Evolutionary conservation across 169 alveolate genomes (phyloP).

Genomic region (Cyclospora cayetanensis): DNA sequence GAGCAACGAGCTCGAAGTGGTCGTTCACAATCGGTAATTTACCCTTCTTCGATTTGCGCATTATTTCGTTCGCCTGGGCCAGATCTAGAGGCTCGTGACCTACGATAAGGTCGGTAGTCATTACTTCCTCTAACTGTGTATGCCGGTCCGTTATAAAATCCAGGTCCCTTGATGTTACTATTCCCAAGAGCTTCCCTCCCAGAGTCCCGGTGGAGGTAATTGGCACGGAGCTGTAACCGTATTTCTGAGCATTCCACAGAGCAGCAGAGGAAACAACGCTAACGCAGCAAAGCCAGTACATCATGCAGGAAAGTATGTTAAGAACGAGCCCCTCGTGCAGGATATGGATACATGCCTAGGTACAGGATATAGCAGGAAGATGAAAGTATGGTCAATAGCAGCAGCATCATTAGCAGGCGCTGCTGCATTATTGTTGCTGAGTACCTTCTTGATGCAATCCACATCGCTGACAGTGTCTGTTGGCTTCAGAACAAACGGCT

Average conservation of each 20-base stretch:
- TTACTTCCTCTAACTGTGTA: constrained; percentile 82
- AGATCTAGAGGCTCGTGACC: constrained; percentile 87
- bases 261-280: background rate
- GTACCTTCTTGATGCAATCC: constrained; percentile 74
- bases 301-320: no score
- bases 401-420: no score
- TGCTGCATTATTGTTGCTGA: background rate
- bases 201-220: constrained; percentile 87
- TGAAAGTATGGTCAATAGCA: no score
- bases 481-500: constrained; percentile 88
- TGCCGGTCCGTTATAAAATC: constrained; percentile 86
- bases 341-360: background rate
- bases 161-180: constrained; percentile 89
- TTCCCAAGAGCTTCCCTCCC: constrained; percentile 89
- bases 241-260: constrained; percentile 31
- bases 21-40: constrained; percentile 91
- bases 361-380: background rate
- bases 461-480: constrained; percentile 87
- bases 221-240: constrained; percentile 85
- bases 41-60: constrained; percentile 85
- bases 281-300: background rate
- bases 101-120: constrained; percentile 86
- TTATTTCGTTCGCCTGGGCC: constrained; percentile 85
- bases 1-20: constrained; percentile 86
- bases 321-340: background rate